Evolutionary conservation across 2,329 filamentous ascomycete genomes (phyloP).

Genomic region (Neofusicoccum umdonicola): DNA sequence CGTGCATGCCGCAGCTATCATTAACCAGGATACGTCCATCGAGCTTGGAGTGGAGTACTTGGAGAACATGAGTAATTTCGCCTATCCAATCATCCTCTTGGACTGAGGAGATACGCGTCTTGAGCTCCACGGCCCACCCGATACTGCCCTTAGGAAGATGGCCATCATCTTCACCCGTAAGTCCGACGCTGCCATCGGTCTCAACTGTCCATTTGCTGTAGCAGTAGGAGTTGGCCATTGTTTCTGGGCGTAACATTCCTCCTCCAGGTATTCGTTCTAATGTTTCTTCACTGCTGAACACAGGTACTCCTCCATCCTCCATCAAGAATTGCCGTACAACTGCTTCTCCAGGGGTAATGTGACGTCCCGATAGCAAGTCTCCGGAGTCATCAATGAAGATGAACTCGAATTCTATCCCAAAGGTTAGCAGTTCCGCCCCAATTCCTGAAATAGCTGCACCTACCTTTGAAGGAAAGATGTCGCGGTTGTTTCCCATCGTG

Average conservation of each 20-base stretch:
- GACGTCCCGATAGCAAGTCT: neutral
- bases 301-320: neutral
- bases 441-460: too few species aligned
- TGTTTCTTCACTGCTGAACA: neutral
- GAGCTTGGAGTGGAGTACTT: neutral
- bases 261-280: neutral
- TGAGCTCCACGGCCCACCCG: neutral
- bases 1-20: constrained; percentile 24
- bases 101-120: neutral
- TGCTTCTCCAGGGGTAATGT: too few species aligned
- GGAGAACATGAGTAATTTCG: neutral
- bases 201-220: neutral
- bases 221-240: neutral
- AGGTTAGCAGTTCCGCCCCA: neutral
- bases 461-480: too few species aligned
- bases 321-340: neutral
- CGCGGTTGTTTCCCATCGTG: too few species aligned
- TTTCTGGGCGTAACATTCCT: neutral
- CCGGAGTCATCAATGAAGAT: neutral
- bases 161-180: neutral
- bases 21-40: neutral
- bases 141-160: neutral
- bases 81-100: neutral
- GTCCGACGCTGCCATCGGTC: neutral
- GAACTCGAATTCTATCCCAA: neutral